phyloP scores from a whole-genome alignment of 768 basidiomycete species.

The Melanogaster broomeanus region DNA sequence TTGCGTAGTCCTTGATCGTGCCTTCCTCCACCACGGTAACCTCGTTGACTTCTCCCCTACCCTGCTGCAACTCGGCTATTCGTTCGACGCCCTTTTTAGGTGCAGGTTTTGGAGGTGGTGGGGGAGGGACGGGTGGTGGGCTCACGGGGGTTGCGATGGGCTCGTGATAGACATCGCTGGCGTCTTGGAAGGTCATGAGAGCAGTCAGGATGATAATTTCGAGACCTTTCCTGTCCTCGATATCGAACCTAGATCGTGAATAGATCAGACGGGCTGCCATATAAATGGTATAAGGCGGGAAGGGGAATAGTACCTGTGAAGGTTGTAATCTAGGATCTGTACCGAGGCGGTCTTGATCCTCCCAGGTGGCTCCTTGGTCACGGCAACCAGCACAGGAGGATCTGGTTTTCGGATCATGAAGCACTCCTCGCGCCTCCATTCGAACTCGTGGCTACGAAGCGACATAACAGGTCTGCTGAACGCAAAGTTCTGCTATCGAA shows the following conservation, averaged over 20 bases:
- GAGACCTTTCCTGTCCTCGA: conserved; percentile 81
- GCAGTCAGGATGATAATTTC: conserved; percentile 80
- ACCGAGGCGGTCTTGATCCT: conserved; percentile 63
- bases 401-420: conserved; percentile 84
- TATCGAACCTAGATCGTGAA: conserved; percentile 62
- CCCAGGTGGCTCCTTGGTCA: conserved; percentile 75
- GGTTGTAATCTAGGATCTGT: conserved; percentile 84
- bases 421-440: conserved; percentile 86
- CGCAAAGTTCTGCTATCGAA: not conserved
- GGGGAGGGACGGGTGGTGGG: conserved; percentile 31
- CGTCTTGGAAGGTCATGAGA: conserved; percentile 76
- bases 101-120: conserved; percentile 58
- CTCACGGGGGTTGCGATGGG: conserved; percentile 19
- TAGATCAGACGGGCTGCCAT: not conserved
- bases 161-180: conserved; percentile 55
- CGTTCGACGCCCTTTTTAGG: conserved; percentile 68
- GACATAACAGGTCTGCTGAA: not conserved
- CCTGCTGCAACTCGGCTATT: conserved; percentile 69
- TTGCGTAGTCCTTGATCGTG: conserved; percentile 62
- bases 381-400: conserved; percentile 80
- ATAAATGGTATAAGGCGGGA: not conserved
- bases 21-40: conserved; percentile 71
- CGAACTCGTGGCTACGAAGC: conserved; percentile 74
- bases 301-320: conserved; percentile 58
- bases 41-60: conserved; percentile 74